Base-by-base conservation (phyloP, 495 filamentous ascomycete species). In the Hyaloscypha finlandica region DNA sequence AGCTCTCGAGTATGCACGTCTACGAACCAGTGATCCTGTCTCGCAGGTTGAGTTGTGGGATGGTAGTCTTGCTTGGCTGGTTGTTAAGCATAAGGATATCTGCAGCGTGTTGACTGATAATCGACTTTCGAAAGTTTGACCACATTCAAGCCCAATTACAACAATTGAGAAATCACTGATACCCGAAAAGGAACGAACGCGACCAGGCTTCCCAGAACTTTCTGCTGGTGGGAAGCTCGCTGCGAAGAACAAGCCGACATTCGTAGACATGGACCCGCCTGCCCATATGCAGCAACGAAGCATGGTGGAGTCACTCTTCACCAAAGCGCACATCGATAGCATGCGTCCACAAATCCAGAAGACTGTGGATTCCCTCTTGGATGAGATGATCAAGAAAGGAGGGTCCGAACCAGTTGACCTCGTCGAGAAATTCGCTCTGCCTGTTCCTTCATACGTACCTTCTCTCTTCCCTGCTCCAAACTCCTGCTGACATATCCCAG, bases 181-280 rank as follows among this genome's bases (percentile, higher is more conserved):
- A 19, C 8, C 6, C 52, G 16, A 61, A 14, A 6, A 67, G 78
- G 71, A 79, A 59, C 74, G 81, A 3, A 74, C 58, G 11, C 64
- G 79, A 8, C 76, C 79, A 3, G 80, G 81, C 1, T 83, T 82
- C 59, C 80, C 81, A 9, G 79, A 83, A 68, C 73, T 83, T 30
- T 65, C 66, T 53, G 68, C 70, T 1, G 73, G 79, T 25, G 81
- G 77, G 2, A 79, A 80, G 64, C 64, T 66, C 8, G 82, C 80
- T 1, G 77, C 69, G 20, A 77, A 81, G 65, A 77, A 74, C 56
- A 75, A 77, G 61, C 78, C 81, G 4, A 83, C 80, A 6, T 82
- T 83, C 64, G 81, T 83, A 8, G 79, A 83, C 61, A 81, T 82
- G 81, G 80, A 82, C 61, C 70, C 77, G 14, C 79, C 80, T 3